Percentiles rank a stretch among this genome's conserved stretches.
These are phyloP conservation scores for Metschnikowia aberdeeniae DNA, from an alignment of 805 yeast species.

Conservation along the genomic window DNA sequence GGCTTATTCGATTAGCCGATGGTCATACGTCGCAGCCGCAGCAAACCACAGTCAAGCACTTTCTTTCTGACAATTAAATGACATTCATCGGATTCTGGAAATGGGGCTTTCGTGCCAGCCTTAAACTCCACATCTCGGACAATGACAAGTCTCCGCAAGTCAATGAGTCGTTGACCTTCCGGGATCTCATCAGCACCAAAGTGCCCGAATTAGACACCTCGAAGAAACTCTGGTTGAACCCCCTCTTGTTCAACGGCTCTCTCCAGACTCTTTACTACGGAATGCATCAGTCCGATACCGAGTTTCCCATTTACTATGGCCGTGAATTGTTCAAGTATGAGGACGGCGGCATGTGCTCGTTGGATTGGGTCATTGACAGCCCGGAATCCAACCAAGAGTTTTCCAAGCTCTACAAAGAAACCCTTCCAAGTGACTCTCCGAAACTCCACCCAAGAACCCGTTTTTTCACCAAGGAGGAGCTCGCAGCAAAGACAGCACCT, in stretches of 20 bases:
- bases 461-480: constrained; percentile 46
- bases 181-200: constrained; percentile 11
- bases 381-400: constrained; percentile 27
- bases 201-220: constrained; percentile 22
- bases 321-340: constrained; percentile 54
- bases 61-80: not conserved
- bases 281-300: constrained; percentile 45
- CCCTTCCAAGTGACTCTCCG: constrained; percentile 33
- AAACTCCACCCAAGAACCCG: constrained; percentile 51
- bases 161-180: constrained; percentile 6
- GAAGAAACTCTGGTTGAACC: constrained; percentile 52
- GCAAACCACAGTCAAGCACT: no score
- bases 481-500: constrained; percentile 19
- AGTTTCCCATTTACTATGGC: constrained; percentile 65
- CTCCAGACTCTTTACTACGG: constrained; percentile 74
- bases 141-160: constrained; percentile 16
- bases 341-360: constrained; percentile 71
- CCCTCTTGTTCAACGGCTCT: constrained; percentile 65
- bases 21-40: no score
- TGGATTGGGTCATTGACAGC: constrained; percentile 61
- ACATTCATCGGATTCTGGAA: constrained; percentile 17
- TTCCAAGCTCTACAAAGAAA: constrained; percentile 21
- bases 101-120: constrained; percentile 39
- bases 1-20: no score
- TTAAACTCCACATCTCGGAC: constrained; percentile 23